Evolutionary conservation across 1,139 yeast species (phyloP).

Genomic region (Pichia cactophila): DNA sequence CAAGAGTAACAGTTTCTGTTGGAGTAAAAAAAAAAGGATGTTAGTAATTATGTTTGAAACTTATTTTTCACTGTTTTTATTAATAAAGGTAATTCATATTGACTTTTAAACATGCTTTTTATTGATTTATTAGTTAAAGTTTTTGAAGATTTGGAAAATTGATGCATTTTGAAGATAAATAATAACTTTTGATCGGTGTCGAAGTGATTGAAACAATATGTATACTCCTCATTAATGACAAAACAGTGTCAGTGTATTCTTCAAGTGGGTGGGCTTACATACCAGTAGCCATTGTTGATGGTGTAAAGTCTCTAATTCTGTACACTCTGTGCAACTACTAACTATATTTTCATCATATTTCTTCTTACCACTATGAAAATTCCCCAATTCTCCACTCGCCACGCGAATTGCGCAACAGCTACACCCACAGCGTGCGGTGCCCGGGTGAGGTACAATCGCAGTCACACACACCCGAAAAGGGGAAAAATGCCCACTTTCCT

Average conservation of each 20-base stretch:
- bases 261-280: constrained; percentile 11
- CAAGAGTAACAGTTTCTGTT: constrained; percentile 62
- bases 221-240: background rate
- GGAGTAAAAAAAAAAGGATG: constrained; percentile 10
- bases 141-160: no score
- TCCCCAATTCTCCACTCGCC: background rate
- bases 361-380: background rate
- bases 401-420: no score
- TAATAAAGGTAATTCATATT: no score
- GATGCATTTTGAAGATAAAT: no score
- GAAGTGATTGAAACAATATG: no score
- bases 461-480: background rate
- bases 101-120: no score
- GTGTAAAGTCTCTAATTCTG: background rate
- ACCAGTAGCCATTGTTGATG: constrained; percentile 26
- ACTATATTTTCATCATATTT: background rate
- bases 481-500: background rate
- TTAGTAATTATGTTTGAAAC: constrained; percentile 12
- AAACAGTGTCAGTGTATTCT: background rate
- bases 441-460: constrained; percentile 1
- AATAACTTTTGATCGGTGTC: no score
- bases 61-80: no score
- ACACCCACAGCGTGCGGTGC: constrained; percentile 7
- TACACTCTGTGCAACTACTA: background rate
- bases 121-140: no score